Evolutionary conservation across 2,329 filamentous ascomycete genomes (phyloP), one percentile per base, ranked within the genome.

Genomic region (Conoideocrella luteorostrata): DNA sequence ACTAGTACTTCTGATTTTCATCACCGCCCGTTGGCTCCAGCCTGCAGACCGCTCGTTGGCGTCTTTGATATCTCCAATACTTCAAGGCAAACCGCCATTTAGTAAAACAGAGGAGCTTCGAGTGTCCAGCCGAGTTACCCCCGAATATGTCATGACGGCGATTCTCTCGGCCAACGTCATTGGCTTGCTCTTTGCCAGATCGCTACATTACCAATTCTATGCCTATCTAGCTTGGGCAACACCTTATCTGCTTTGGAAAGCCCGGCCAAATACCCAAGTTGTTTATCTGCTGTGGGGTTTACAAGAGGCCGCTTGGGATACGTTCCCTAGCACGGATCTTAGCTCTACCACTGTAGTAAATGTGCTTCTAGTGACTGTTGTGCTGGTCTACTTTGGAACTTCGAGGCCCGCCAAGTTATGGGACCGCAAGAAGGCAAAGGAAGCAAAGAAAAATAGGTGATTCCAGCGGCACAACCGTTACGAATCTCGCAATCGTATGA

Each of bases 161-260:
- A 75, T 95, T 35, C 74, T 95, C 41, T 81, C 82, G 10, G 84
- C 88, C 50, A 84, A 89, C 52, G 71, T 80, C 23, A 78, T 94
- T 45, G 90, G 90, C 29, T 75, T 95, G 66, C 74, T 95, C 37
- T 95, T 88, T 59, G 90, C 90, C 21, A 76, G 90, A 46, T 91
- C 85, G 44, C 75, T 96, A 54, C 90, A 96, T 69, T 96, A 95
- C 71, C 90, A 96, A 59, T 96, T 96, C 71, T 96, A 89, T 65
- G 81, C 87, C 36, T 95, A 94, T 71, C 77, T 95, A 47, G 86
- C 86, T 22, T 96, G 90, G 90, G 78, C 85, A 12, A 88, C 87
- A 6, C 90, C 90, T 1, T 94, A 87, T 61, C 71, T 96, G 50
- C 75, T 95, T 41, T 96, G 89, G 88, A 79, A 80, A 56, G 79